These are phyloP conservation scores for Hypoxylon sp. DNA, from an alignment of 2,329 filamentous ascomycete species.

Conservation along the genomic window DNA sequence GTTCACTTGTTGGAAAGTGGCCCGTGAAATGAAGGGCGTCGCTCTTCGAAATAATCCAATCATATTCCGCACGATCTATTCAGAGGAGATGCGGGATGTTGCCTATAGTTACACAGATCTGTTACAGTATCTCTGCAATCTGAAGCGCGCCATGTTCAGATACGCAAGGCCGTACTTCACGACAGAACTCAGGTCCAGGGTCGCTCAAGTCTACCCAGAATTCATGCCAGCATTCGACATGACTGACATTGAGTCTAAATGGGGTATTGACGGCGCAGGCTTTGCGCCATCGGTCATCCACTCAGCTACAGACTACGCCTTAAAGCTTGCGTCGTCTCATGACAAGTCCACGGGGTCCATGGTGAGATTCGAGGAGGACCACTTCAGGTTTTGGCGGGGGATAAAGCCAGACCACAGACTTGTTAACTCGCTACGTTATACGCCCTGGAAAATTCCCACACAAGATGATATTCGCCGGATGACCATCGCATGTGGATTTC, in stretches of 20 bases:
- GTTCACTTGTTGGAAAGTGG: constrained; percentile 2
- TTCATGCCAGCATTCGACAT: constrained; percentile 5
- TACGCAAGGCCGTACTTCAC: background rate
- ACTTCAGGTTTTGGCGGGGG: background rate
- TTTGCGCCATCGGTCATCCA: background rate
- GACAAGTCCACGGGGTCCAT: background rate
- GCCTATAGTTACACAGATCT: background rate
- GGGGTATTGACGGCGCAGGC: background rate
- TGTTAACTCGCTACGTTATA: background rate
- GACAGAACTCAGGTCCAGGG: background rate
- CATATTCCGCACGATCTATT: background rate
- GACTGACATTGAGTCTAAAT: background rate
- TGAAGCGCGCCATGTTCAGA: constrained; percentile 3
- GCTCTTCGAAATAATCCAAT: constrained; percentile 6
- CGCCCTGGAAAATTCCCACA: constrained; percentile 6
- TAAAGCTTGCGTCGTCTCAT: constrained; percentile 2
- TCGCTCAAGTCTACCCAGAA: background rate
- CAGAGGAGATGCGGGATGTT: background rate
- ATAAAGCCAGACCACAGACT: background rate
- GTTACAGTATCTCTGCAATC: no score
- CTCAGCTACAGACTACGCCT: background rate
- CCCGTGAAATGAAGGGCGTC: background rate
- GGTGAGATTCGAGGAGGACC: background rate
- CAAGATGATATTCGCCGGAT: background rate
- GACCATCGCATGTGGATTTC: background rate